A percentile compares a stretch with the other conserved stretches of the same genome.
Evolutionary conservation across 495 filamentous ascomycete species (phyloP).

Genomic region (Aspergillus diversus): DNA sequence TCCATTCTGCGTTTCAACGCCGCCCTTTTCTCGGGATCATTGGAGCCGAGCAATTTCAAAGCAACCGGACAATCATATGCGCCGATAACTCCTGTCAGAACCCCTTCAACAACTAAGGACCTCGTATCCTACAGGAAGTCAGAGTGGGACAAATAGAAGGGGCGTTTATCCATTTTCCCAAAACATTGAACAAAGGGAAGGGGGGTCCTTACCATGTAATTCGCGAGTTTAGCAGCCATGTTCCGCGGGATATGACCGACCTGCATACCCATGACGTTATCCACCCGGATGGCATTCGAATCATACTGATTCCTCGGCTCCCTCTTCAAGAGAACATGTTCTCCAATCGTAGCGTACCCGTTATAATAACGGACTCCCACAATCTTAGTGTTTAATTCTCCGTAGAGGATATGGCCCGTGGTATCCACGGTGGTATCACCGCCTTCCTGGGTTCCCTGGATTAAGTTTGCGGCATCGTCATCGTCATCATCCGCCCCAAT

Average conservation of each 20-base stretch:
- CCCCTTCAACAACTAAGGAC: constrained; percentile 65
- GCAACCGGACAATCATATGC: constrained; percentile 71
- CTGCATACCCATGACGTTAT: constrained; percentile 77
- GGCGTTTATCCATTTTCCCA: background rate
- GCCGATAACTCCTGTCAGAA: constrained; percentile 63
- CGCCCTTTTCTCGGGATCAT: constrained; percentile 51
- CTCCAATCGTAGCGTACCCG: constrained; percentile 70
- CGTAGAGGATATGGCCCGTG: constrained; percentile 54
- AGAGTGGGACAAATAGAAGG: background rate
- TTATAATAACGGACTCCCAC: constrained; percentile 82
- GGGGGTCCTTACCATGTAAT: constrained; percentile 60
- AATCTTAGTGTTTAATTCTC: constrained; percentile 61
- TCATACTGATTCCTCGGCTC: constrained; percentile 78
- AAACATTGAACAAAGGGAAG: background rate
- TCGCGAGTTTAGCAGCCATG: constrained; percentile 70
- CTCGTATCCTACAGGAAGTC: constrained; percentile 50
- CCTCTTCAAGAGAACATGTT: constrained; percentile 68
- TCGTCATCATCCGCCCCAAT: constrained; percentile 43
- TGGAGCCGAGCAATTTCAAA: constrained; percentile 68
- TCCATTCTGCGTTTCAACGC: constrained; percentile 64
- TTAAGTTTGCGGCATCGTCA: constrained; percentile 35
- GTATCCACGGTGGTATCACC: constrained; percentile 44
- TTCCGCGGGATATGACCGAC: constrained; percentile 77
- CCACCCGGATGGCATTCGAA: constrained; percentile 75
- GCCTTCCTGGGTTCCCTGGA: constrained; percentile 41